phyloP scores from a whole-genome alignment of 805 yeast species.

The Suhomyces vadensis region DNA sequence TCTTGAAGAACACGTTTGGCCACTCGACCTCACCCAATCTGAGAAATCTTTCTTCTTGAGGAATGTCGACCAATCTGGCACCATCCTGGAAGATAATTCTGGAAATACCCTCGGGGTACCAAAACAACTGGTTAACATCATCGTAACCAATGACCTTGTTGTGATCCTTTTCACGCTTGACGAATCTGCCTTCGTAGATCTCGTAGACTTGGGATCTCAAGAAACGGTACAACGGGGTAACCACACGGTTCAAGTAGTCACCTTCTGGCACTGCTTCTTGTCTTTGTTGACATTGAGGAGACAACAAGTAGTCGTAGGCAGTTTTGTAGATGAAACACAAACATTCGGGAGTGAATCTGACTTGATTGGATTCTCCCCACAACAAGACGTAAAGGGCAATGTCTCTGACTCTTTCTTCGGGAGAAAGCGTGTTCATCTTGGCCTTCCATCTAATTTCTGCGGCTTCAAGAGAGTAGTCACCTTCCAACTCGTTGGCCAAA shows the following conservation, averaged over 20 bases:
- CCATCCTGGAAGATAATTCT: constrained; percentile 92
- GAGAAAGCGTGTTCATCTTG: constrained; percentile 67
- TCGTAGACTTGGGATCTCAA: constrained; percentile 81
- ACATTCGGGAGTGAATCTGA: constrained; percentile 82
- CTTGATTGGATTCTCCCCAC: constrained; percentile 94
- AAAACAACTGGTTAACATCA: constrained; percentile 96
- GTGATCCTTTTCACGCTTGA: constrained; percentile 84
- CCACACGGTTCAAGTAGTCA: constrained; percentile 86
- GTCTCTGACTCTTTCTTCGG: constrained; percentile 80
- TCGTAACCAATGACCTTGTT: constrained; percentile 86
- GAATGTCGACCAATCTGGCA: constrained; percentile 84
- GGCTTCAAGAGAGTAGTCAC: constrained; percentile 77
- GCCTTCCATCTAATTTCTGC: constrained; percentile 90
- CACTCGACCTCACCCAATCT: constrained; percentile 91
- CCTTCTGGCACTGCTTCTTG: constrained; percentile 83
- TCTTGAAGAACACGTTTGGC: constrained; percentile 90
- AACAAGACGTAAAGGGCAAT: constrained; percentile 70
- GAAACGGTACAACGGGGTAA: constrained; percentile 85
- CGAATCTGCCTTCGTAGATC: constrained; percentile 76
- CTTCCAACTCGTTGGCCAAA: constrained; percentile 70
- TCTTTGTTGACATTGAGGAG: constrained; percentile 90
- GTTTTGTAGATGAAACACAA: constrained; percentile 94
- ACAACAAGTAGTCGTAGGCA: constrained; percentile 83
- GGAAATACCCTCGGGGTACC: constrained; percentile 99
- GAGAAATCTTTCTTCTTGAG: constrained; percentile 84